Conservation (phyloP, 148 eudicot genomes). For the Nyssa sinensis region DNA sequence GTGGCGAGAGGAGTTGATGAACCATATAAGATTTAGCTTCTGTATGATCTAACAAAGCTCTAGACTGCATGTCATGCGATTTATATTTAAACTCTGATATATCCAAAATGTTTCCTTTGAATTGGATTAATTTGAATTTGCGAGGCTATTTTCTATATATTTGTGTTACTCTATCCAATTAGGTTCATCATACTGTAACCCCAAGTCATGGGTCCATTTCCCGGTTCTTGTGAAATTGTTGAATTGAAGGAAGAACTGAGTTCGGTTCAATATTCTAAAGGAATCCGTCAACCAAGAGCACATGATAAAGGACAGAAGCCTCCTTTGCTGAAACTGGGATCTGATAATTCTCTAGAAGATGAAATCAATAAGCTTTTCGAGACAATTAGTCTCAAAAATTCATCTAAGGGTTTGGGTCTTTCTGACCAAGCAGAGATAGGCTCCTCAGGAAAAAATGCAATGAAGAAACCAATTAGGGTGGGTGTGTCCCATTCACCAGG, state of each 20-base stretch:
- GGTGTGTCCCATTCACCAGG: conserved; percentile 53
- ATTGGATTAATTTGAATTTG: conserved; percentile 4
- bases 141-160: conserved; percentile 1
- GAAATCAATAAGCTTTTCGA: conserved; percentile 91
- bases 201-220: conserved; percentile 21
- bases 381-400: conserved; percentile 55
- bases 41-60: conserved; percentile 9
- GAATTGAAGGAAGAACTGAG: conserved; percentile 56
- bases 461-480: conserved; percentile 58
- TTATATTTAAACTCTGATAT: background rate
- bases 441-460: conserved; percentile 47
- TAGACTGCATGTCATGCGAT: conserved; percentile 11
- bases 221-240: conserved; percentile 65
- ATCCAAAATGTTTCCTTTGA: conserved; percentile 17
- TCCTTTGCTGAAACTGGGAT: conserved; percentile 45
- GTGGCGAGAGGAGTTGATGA: background rate
- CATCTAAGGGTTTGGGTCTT: conserved; percentile 41
- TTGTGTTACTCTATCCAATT: background rate
- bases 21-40: background rate
- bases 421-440: conserved; percentile 31
- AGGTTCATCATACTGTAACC: background rate
- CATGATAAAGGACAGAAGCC: conserved; percentile 47
- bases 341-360: conserved; percentile 56
- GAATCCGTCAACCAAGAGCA: conserved; percentile 23
- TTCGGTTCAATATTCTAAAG: conserved; percentile 30